Conservation (phyloP, 805 yeast species). For the Teunomyces cretensis region DNA sequence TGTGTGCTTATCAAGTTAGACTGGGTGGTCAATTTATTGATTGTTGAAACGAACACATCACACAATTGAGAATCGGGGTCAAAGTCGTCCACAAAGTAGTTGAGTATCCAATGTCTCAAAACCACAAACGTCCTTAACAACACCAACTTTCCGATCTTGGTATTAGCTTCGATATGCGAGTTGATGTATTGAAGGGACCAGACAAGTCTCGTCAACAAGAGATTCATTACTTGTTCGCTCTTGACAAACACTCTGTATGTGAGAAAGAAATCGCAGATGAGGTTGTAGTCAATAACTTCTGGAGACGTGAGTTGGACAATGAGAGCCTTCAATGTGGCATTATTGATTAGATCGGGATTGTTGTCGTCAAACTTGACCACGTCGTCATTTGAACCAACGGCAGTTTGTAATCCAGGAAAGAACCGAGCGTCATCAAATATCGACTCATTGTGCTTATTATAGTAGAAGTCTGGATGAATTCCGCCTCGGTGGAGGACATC, state of each 20-base stretch:
- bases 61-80: constrained; percentile 31
- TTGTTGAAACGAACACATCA: constrained; percentile 48
- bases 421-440: constrained; percentile 35
- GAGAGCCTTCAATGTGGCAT: constrained; percentile 45
- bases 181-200: constrained; percentile 63
- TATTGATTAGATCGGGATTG: constrained; percentile 32
- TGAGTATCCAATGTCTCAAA: constrained; percentile 84
- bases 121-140: constrained; percentile 82
- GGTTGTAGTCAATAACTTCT: constrained; percentile 69
- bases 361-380: constrained; percentile 36
- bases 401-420: constrained; percentile 31
- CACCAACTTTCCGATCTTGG: constrained; percentile 59
- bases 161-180: constrained; percentile 22
- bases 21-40: constrained; percentile 36
- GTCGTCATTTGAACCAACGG: constrained; percentile 14
- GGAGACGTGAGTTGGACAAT: constrained; percentile 70
- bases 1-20: constrained; percentile 27
- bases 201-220: constrained; percentile 61
- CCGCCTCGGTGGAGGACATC: background rate
- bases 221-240: constrained; percentile 55
- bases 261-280: constrained; percentile 81
- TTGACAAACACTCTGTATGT: constrained; percentile 73
- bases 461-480: constrained; percentile 23
- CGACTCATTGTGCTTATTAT: constrained; percentile 37
- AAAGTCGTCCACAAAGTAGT: constrained; percentile 83